Conservation (phyloP, 352 stramenopile species). For the Pythium periplocum region DNA sequence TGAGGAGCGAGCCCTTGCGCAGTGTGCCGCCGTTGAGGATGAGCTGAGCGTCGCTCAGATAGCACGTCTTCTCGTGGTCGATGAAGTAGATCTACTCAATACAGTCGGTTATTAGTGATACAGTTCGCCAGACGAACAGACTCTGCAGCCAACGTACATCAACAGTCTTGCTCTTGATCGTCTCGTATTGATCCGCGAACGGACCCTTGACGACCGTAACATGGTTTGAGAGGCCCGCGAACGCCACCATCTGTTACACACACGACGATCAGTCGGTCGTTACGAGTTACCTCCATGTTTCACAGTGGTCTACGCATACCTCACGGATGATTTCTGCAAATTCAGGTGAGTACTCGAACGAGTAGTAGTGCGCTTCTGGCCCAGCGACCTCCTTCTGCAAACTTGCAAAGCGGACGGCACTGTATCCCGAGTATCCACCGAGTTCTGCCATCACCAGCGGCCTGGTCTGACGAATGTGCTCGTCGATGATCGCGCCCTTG, state of each 20-base stretch:
- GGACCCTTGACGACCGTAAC: constrained; percentile 12
- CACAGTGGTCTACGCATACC: constrained; percentile 5
- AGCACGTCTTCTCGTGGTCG: constrained; percentile 12
- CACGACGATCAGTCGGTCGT: not conserved
- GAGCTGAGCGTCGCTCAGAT: constrained; percentile 11
- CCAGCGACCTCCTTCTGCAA: constrained; percentile 23
- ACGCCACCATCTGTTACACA: constrained; percentile 9
- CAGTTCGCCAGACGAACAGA: constrained; percentile 12
- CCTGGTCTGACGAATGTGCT: constrained; percentile 23
- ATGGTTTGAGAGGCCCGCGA: constrained; percentile 10
- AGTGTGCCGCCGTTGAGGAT: constrained; percentile 11
- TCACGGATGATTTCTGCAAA: constrained; percentile 29
- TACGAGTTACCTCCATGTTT: not conserved
- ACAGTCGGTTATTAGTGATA: constrained; percentile 28
- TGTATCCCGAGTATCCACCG: constrained; percentile 27
- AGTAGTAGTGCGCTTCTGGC: constrained; percentile 25
- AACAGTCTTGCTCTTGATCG: constrained; percentile 4
- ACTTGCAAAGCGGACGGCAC: constrained; percentile 29
- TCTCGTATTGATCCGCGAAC: constrained; percentile 10
- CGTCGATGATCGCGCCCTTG: constrained; percentile 19
- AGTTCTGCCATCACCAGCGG: constrained; percentile 26
- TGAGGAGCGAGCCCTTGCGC: constrained; percentile 9
- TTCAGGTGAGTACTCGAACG: constrained; percentile 33
- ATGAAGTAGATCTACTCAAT: constrained; percentile 9
- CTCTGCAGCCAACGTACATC: constrained; percentile 6